Conservation (phyloP, 1,284 basidiomycete species). For the Heterobasidion occidentale region DNA sequence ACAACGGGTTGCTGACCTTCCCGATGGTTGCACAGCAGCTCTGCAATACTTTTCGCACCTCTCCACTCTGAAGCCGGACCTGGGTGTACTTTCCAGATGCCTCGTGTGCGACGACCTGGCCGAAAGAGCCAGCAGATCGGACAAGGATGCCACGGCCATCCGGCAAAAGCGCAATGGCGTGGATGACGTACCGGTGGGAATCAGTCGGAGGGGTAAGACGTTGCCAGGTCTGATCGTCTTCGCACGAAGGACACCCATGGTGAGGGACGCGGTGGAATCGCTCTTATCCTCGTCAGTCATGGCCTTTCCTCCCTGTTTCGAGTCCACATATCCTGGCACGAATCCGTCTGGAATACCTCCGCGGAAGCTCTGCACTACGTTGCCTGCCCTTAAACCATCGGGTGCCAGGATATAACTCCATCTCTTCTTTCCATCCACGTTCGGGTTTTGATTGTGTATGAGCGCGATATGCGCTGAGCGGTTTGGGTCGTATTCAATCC, state of each 20-base stretch:
- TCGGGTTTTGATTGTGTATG: constrained; percentile 52
- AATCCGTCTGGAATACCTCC: constrained; percentile 73
- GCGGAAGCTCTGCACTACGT: constrained; percentile 85
- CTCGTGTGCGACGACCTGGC: constrained; percentile 75
- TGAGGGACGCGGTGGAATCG: constrained; percentile 47
- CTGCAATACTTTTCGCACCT: constrained; percentile 81
- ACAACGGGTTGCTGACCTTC: constrained; percentile 87
- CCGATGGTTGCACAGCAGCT: constrained; percentile 89
- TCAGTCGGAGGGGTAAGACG: constrained; percentile 85
- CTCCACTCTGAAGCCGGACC: constrained; percentile 86
- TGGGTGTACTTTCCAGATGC: constrained; percentile 68
- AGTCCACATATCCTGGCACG: constrained; percentile 54
- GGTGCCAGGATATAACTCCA: constrained; percentile 91
- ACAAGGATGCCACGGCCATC: constrained; percentile 79
- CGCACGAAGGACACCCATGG: constrained; percentile 82
- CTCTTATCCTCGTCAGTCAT: constrained; percentile 24
- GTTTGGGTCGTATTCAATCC: constrained; percentile 96
- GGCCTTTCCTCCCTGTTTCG: constrained; percentile 41
- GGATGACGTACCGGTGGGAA: constrained; percentile 91
- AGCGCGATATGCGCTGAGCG: constrained; percentile 93
- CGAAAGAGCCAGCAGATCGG: constrained; percentile 85
- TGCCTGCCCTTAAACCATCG: constrained; percentile 84
- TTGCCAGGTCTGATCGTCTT: constrained; percentile 89
- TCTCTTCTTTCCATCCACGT: constrained; percentile 36
- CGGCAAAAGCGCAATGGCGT: constrained; percentile 77